Conservation (phyloP, 164 flowering plant genomes). For the Piper betle region DNA sequence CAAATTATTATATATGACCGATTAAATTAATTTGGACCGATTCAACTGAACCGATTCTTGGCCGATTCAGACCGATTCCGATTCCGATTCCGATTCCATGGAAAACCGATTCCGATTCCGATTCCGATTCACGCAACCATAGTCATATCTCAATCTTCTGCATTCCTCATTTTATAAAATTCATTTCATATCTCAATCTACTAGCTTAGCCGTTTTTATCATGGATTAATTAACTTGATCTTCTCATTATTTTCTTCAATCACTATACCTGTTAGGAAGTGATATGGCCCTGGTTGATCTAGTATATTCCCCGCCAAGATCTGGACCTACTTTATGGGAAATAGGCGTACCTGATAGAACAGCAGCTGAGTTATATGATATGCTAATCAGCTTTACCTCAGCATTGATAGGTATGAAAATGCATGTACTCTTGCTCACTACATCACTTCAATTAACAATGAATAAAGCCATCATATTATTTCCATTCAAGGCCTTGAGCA, state of each 20-base stretch:
- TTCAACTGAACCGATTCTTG: no score
- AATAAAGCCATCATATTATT: background rate
- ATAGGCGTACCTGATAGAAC: conserved; percentile 84
- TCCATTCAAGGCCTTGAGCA: conserved; percentile 7
- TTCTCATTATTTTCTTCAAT: conserved; percentile 1
- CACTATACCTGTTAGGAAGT: conserved; percentile 41
- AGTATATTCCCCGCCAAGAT: conserved; percentile 64
- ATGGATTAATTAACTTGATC: background rate
- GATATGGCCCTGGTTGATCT: conserved; percentile 40
- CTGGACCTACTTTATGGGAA: conserved; percentile 88
- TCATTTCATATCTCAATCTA: background rate
- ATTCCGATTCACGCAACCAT: no score
- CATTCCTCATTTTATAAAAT: background rate
- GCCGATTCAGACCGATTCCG: no score
- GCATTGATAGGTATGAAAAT: conserved; percentile 46
- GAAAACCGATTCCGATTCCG: no score
- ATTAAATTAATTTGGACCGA: no score
- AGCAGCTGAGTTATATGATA: conserved; percentile 58
- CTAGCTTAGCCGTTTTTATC: no score
- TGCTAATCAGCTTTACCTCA: conserved; percentile 49
- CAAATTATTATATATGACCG: no score
- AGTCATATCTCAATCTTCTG: background rate
- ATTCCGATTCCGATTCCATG: no score
- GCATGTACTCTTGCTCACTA: no score
- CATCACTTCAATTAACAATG: background rate